These are phyloP conservation scores for Colletotrichum paranaense DNA, from an alignment of 2,329 filamentous ascomycete species.

Conservation along the genomic window DNA sequence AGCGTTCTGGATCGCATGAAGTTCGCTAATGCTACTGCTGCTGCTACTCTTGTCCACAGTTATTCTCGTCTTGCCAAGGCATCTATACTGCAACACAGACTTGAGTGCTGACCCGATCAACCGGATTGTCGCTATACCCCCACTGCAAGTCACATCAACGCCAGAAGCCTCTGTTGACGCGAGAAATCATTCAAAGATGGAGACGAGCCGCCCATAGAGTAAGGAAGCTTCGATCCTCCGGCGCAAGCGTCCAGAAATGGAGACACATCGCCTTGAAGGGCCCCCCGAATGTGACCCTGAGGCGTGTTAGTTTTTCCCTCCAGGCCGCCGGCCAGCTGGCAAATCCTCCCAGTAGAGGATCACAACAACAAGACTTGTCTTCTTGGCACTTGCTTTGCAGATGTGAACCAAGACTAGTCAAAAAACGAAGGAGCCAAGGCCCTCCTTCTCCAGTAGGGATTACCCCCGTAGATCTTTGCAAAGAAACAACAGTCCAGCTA, in stretches of 20 bases:
- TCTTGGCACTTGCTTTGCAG: background rate
- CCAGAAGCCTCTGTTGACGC: no score
- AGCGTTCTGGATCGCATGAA: background rate
- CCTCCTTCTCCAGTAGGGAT: background rate
- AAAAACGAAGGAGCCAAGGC: background rate
- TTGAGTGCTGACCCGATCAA: background rate
- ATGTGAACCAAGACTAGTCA: background rate
- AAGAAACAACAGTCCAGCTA: background rate
- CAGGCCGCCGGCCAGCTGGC: background rate
- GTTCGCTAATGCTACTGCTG: background rate
- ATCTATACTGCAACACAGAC: background rate
- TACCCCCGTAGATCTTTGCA: background rate
- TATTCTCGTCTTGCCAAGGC: background rate
- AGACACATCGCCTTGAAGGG: background rate
- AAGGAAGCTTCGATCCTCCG: background rate
- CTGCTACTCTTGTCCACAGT: background rate
- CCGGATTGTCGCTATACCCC: background rate
- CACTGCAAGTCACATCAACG: no score
- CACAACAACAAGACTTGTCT: background rate
- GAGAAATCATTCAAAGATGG: no score
- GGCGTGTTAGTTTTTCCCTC: background rate
- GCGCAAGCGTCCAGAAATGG: background rate
- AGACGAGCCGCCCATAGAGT: background rate
- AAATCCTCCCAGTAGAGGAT: no score
- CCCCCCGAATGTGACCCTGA: background rate